phyloP scores from a whole-genome alignment of 2,329 filamentous ascomycete genomes.

The Akanthomyces muscarius region DNA sequence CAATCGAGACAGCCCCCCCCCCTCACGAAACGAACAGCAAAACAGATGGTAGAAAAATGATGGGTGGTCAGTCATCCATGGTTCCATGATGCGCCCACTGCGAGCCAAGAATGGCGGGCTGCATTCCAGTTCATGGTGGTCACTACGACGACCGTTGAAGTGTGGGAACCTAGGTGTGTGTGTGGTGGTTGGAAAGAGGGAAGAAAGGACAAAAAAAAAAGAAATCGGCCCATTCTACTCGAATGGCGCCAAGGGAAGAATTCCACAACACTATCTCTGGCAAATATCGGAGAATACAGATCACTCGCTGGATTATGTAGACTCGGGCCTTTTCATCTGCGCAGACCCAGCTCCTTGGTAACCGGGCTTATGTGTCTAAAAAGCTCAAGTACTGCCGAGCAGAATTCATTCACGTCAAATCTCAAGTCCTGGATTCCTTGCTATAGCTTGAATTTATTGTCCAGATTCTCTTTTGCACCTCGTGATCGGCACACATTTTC shows the following conservation, averaged over 20 bases:
- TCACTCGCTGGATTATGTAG: background rate
- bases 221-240: background rate
- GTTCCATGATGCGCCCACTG: background rate
- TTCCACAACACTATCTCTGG: background rate
- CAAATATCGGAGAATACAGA: too few species aligned
- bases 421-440: too few species aligned
- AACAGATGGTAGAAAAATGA: background rate
- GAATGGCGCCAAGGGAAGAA: background rate
- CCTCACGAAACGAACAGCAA: background rate
- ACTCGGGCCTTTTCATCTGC: too few species aligned
- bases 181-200: background rate
- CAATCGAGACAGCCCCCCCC: too few species aligned
- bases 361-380: too few species aligned
- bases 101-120: conserved; percentile 1
- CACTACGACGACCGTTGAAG: conserved; percentile 11
- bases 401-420: too few species aligned
- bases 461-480: too few species aligned
- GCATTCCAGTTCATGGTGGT: conserved; percentile 11
- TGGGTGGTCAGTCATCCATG: background rate
- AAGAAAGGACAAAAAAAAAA: background rate
- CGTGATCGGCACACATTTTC: too few species aligned
- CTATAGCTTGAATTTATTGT: too few species aligned
- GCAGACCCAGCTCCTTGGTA: too few species aligned
- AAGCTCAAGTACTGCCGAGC: too few species aligned
- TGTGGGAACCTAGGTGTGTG: background rate